Percentiles rank a stretch among this genome's conserved stretches.
Conservation (phyloP, 2,329 filamentous ascomycete genomes). For the Penicillium corylophilum region DNA sequence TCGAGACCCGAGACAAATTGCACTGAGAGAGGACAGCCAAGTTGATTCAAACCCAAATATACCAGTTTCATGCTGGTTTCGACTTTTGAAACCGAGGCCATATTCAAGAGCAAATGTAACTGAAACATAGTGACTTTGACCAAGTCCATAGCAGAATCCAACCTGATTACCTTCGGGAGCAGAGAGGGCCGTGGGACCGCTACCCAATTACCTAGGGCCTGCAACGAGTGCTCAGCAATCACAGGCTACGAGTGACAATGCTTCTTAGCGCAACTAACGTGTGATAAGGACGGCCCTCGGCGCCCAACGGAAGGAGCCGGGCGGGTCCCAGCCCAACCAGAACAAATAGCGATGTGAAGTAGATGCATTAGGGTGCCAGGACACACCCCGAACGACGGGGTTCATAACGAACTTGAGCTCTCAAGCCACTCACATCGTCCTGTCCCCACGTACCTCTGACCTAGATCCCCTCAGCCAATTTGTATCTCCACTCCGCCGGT, state of each 20-base stretch:
- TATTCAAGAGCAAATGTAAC: neutral
- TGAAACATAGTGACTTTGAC: neutral
- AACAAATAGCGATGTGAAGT: conserved; percentile 17
- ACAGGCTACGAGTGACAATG: neutral
- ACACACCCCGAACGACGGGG: conserved; percentile 4
- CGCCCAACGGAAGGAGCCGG: conserved; percentile 22
- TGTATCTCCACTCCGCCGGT: conserved; percentile 11
- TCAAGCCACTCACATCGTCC: conserved; percentile 13
- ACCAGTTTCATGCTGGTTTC: neutral
- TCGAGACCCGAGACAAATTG: neutral
- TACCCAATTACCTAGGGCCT: neutral
- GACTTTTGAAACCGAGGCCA: neutral
- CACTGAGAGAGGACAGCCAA: neutral
- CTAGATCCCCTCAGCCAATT: conserved; percentile 4
- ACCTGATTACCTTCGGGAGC: neutral
- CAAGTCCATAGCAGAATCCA: too few relatives aligned
- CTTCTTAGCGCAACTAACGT: conserved; percentile 4
- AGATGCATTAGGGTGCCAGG: conserved; percentile 23
- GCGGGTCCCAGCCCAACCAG: conserved; percentile 24
- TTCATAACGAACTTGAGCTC: conserved; percentile 15
- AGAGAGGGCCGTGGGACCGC: neutral
- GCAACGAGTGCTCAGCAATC: neutral
- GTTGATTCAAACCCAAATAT: neutral
- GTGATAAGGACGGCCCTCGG: conserved; percentile 21
- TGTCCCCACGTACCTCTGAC: conserved; percentile 14